Percentiles rank a stretch among this genome's conserved stretches.
These are phyloP conservation scores for Globisporangium heterothallicum DNA, from an alignment of 352 stramenopile species.

Conservation along the genomic window DNA sequence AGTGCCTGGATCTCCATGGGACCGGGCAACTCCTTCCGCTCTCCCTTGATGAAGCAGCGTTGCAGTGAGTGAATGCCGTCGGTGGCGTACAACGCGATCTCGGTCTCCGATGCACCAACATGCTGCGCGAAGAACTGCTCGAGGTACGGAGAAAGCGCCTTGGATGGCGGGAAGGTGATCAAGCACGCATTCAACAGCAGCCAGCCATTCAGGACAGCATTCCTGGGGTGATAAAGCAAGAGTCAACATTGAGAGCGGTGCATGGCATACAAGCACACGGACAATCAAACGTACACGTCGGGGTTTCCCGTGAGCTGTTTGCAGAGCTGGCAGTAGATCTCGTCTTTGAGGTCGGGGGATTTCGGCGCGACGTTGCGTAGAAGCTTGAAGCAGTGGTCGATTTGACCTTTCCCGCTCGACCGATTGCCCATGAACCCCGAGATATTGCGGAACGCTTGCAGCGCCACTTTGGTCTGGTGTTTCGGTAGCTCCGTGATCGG, in stretches of 20 bases:
- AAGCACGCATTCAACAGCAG: constrained; percentile 60
- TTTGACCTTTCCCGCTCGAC: constrained; percentile 44
- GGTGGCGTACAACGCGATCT: constrained; percentile 35
- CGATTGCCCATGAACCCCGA: constrained; percentile 78
- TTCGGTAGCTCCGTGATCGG: constrained; percentile 42
- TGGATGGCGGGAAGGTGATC: constrained; percentile 54
- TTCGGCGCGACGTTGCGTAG: constrained; percentile 55
- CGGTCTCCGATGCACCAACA: constrained; percentile 16
- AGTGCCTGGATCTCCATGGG: constrained; percentile 48
- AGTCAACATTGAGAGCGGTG: constrained; percentile 3
- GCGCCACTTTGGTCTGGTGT: constrained; percentile 38
- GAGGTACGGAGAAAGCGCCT: constrained; percentile 40
- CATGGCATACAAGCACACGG: neutral
- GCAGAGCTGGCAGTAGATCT: constrained; percentile 78
- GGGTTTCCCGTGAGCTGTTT: constrained; percentile 74
- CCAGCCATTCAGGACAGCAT: constrained; percentile 59
- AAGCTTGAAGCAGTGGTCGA: constrained; percentile 73
- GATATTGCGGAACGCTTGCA: constrained; percentile 73
- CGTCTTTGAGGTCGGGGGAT: constrained; percentile 56
- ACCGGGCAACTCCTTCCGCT: constrained; percentile 62
- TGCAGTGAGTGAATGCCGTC: constrained; percentile 37
- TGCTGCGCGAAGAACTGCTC: constrained; percentile 47
- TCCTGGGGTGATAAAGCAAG: constrained; percentile 15
- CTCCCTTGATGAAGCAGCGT: constrained; percentile 26
- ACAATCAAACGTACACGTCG: constrained; percentile 25